These are phyloP conservation scores for Mitragyna speciosa DNA, from an alignment of 257 asterid genomes.

Conservation along the genomic window DNA sequence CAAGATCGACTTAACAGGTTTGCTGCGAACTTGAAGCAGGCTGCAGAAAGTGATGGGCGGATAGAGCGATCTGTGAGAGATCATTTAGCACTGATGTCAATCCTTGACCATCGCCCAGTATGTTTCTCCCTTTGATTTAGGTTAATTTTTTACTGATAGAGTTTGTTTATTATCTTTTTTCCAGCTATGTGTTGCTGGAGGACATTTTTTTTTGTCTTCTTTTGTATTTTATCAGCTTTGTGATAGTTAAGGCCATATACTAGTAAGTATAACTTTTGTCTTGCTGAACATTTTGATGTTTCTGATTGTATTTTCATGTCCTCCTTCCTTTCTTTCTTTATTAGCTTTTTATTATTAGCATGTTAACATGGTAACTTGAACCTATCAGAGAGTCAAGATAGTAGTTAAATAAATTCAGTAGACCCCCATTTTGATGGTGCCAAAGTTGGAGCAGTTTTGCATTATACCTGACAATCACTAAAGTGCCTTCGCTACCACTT, in stretches of 20 bases:
- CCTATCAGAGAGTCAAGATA: no score
- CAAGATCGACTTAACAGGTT: conserved; percentile 85
- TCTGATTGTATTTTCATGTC: no score
- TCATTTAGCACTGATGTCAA: conserved; percentile 76
- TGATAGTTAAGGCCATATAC: not conserved
- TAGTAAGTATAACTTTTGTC: no score
- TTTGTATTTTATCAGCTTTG: no score
- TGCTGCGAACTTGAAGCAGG: conserved; percentile 93
- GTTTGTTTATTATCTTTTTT: not conserved
- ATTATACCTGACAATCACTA: not conserved
- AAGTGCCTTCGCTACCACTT: not conserved
- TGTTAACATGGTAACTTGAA: not conserved
- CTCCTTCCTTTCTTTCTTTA: no score
- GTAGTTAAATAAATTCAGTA: not conserved
- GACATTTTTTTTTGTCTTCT: not conserved
- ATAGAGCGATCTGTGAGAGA: conserved; percentile 97
- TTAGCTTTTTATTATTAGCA: not conserved
- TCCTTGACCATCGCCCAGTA: conserved; percentile 87
- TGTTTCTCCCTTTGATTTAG: conserved; percentile 33
- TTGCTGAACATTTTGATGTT: no score
- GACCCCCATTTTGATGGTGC: not conserved
- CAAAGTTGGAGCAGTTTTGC: not conserved
- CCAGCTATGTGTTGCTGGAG: no score
- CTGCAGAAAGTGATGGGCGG: conserved; percentile 91
- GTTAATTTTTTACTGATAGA: not conserved